phyloP scores from a whole-genome alignment of 2,329 filamentous ascomycete genomes.

The Pyricularia pennisetigena region DNA sequence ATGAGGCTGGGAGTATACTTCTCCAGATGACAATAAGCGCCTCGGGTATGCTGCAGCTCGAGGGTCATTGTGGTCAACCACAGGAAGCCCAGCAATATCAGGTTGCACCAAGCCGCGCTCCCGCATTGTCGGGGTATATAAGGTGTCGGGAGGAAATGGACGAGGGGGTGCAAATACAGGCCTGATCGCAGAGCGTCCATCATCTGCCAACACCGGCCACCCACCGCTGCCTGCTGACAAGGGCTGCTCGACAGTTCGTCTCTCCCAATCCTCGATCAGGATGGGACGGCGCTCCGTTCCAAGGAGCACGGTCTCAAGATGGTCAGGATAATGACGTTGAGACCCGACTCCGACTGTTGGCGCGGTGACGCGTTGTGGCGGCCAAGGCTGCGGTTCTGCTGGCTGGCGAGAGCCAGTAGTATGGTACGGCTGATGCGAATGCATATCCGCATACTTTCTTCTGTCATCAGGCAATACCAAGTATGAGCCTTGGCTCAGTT shows the following conservation, averaged over 20 bases:
- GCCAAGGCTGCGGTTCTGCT: background rate
- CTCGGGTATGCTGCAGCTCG: background rate
- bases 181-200: background rate
- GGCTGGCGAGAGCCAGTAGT: background rate
- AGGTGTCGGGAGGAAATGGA: background rate
- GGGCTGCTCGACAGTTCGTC: background rate
- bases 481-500: background rate
- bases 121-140: background rate
- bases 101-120: background rate
- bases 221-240: background rate
- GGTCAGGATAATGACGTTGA: background rate
- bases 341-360: background rate
- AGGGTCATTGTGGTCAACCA: background rate
- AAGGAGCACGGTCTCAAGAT: background rate
- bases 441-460: background rate
- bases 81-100: background rate
- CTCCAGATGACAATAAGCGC: background rate
- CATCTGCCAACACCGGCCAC: background rate
- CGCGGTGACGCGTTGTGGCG: background rate
- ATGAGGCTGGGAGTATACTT: background rate
- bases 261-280: conserved; percentile 6
- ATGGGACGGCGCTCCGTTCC: conserved; percentile 7
- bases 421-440: background rate
- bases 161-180: background rate
- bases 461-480: background rate